phyloP scores from a whole-genome alignment of 257 asterid species.

The Osmanthus fragrans region DNA sequence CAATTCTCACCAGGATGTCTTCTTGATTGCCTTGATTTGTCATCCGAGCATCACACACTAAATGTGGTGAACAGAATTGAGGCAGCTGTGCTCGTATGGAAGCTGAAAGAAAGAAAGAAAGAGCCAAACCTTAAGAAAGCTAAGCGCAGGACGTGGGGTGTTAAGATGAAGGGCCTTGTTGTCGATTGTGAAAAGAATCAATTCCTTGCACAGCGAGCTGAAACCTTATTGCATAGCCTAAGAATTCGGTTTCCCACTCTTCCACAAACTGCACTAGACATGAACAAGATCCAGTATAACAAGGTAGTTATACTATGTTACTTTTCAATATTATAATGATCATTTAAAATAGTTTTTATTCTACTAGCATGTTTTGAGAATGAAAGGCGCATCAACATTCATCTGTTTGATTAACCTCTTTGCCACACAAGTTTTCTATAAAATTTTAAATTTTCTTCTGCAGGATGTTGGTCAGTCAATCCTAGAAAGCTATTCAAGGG shows the following conservation, averaged over 20 bases:
- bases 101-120: conserved; percentile 66
- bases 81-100: conserved; percentile 92
- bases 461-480: conserved; percentile 98
- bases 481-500: conserved; percentile 97
- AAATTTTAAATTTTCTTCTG: conserved; percentile 13
- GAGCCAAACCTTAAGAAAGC: conserved; percentile 50
- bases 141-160: conserved; percentile 77
- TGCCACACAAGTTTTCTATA: background rate
- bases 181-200: conserved; percentile 68
- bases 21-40: conserved; percentile 84
- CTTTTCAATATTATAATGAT: background rate
- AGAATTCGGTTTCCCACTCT: conserved; percentile 86
- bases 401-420: too few species aligned
- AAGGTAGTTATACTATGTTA: conserved; percentile 47
- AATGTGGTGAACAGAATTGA: conserved; percentile 85
- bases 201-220: conserved; percentile 74
- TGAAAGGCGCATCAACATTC: background rate
- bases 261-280: conserved; percentile 94
- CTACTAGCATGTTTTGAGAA: background rate
- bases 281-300: conserved; percentile 95
- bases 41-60: conserved; percentile 83
- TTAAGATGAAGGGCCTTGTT: conserved; percentile 75
- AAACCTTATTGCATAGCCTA: conserved; percentile 67
- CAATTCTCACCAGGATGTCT: conserved; percentile 87
- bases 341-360: background rate